Base-by-base conservation (phyloP, 768 basidiomycete genomes). In the Podaxis sp. region DNA sequence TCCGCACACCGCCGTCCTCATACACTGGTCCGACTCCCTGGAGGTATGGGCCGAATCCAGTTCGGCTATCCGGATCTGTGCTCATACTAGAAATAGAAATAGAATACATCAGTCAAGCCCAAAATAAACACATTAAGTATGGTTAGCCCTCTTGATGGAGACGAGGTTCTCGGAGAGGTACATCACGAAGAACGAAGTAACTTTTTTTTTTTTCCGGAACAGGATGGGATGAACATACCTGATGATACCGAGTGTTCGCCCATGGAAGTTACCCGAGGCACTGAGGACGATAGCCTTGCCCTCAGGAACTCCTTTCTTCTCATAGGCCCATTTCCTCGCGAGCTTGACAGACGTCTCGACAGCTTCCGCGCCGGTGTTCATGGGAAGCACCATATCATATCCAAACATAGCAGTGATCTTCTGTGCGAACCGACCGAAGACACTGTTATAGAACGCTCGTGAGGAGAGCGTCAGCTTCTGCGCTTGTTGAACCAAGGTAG, bases 291-390 rank as follows among this genome's bases (percentile, higher is more conserved):
- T 85, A 0, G 96, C 97, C 68, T 90, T 82, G 53, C 91, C 93
- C 59, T 88, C 87, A 54, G 85, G 79, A 36, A 93, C 88, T 46
- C 85, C 88, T 79, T 94, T 98, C 77, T 85, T 85, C 78, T 82
- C 82, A 76, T 98, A 98, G 2, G 91, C 96, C 97, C 97, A 98
- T 79, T 98, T 98, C 67, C 97, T 78, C 0, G 97, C 89, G 17
- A 98, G 82, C 82, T 99, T 99, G 73, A 99, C 75, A n/a, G 89
- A 86, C 0, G 96, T 97, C 79, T 99, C 97, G 59, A 98, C 97
- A 7, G 97, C 97, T 71, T 99, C 97, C 0, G 95, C 95, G 51
- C 96, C 96, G 0, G 96, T 98, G 82, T 99, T 99, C 95, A 98
- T 97, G 24, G 96, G 96, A 8, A 98, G 80, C 1, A 97, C 94